Evolutionary conservation across 495 filamentous ascomycete species (phyloP).

Genomic region (Podospora pseudocomata): DNA sequence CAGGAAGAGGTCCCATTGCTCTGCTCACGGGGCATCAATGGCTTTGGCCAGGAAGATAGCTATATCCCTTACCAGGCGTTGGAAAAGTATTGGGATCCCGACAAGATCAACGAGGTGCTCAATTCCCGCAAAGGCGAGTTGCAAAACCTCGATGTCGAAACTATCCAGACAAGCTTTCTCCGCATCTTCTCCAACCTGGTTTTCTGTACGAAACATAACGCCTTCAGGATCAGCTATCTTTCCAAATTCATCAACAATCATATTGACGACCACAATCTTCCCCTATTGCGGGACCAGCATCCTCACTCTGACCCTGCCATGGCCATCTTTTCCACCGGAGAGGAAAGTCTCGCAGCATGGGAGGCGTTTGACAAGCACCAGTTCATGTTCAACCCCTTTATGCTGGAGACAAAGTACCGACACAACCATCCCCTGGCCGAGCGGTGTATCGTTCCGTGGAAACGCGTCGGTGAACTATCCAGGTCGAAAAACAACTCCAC

Average conservation of each 20-base stretch:
- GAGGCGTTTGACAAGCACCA: not conserved
- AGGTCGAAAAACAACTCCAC: no score
- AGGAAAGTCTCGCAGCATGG: not conserved
- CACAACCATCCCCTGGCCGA: not conserved
- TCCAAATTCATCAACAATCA: not conserved
- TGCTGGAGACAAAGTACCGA: not conserved
- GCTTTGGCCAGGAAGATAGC: not conserved
- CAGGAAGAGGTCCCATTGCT: not conserved
- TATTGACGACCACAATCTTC: not conserved
- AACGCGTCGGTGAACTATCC: not conserved
- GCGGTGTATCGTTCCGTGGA: not conserved
- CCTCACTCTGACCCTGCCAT: no score
- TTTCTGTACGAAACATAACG: not conserved
- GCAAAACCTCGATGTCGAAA: not conserved
- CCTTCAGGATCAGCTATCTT: not conserved
- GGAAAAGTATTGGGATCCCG: not conserved
- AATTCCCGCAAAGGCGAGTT: not conserved
- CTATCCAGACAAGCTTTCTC: not conserved
- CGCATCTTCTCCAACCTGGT: not conserved
- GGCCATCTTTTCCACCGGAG: not conserved
- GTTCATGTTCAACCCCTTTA: not conserved
- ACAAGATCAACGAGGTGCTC: not conserved
- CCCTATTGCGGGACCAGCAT: not conserved
- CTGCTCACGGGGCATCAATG: not conserved
- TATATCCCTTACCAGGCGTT: not conserved